Evolutionary conservation across 805 yeast genomes (phyloP).

Genomic region (Wickerhamomyces tratensis): DNA sequence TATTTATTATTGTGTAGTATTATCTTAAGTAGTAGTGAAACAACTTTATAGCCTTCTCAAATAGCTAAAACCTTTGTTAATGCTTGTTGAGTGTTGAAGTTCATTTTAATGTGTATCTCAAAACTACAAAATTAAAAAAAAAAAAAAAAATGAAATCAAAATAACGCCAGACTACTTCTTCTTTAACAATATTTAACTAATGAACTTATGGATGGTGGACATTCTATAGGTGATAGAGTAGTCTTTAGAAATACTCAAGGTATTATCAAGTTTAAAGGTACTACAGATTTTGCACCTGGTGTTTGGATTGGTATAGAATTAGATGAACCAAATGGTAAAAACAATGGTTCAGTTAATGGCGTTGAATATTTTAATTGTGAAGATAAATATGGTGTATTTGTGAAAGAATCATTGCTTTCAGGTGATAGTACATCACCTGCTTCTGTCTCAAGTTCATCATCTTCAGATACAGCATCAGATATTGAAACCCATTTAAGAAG

Average conservation of each 20-base stretch:
- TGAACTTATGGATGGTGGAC: background rate
- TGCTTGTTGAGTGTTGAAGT: too few relatives aligned
- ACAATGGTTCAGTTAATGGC: constrained; percentile 68
- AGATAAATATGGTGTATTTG: constrained; percentile 47
- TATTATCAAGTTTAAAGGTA: constrained; percentile 38
- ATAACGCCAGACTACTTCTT: too few relatives aligned
- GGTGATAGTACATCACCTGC: background rate
- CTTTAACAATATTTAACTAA: too few relatives aligned
- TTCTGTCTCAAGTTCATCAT: background rate
- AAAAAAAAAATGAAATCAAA: too few relatives aligned
- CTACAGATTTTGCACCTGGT: constrained; percentile 51
- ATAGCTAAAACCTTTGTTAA: too few relatives aligned
- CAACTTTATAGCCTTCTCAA: too few relatives aligned
- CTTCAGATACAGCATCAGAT: background rate
- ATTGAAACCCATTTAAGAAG: constrained; percentile 6
- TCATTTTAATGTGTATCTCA: too few relatives aligned
- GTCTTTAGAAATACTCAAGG: constrained; percentile 32
- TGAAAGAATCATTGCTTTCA: constrained; percentile 23
- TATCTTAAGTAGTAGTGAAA: too few relatives aligned
- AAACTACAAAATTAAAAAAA: too few relatives aligned
- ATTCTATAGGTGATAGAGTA: constrained; percentile 20
- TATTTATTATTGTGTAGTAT: too few relatives aligned
- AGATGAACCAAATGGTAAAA: constrained; percentile 69
- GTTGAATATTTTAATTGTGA: constrained; percentile 43
- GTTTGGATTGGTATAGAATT: constrained; percentile 78